Base-by-base conservation (phyloP, 768 basidiomycete genomes). In the Russula compacta region DNA sequence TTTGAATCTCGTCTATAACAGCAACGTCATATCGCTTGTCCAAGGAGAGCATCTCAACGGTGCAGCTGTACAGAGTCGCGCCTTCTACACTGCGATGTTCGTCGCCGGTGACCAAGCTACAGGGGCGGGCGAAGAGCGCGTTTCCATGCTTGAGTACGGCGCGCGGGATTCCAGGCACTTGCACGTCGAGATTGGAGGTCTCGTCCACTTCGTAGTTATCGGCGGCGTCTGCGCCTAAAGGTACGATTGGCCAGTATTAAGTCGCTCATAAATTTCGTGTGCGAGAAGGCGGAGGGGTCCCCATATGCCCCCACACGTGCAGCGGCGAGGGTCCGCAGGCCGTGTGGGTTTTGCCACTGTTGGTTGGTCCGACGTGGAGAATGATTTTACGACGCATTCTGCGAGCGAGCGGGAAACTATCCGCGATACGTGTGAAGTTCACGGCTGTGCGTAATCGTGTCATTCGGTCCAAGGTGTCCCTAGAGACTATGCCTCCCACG, bases 301-400 rank as follows among this genome's bases (percentile, higher is more conserved):
- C 92, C 92, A 67, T 98, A 98, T 3, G 88, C 79, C 6, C 95
- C 97, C 0, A 76, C 74, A 1, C 70, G 68, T 0, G 94, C 84
- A 4, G 84, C 82, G 0, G 92, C 89, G 2, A 99, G 80, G 0
- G 94, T 92, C 47, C 91, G 85, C 9, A 99, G 76, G 95, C 97
- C 68, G 89, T 85, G 69, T 98, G 86, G 0, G 95, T 99, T 76
- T 99, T 99, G 35, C 95, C 97, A 64, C 90, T 92, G 72, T 98
- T 99, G 24, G 97, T 98, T 0, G 97, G 97, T 0, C 95, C 97
- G 43, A 99, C 92, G 68, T 99, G 95, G 78, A 98, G 86, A 71
- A 95, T 87, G 67, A 98, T 76, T 66, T 86, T 90, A 19, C 95
- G 81, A 17, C 77, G 79, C 64, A 85, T 74, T 11, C 71, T 68